Evolutionary conservation across 495 filamentous ascomycete genomes (phyloP).

Genomic region (Chlorociboria aeruginascens): DNA sequence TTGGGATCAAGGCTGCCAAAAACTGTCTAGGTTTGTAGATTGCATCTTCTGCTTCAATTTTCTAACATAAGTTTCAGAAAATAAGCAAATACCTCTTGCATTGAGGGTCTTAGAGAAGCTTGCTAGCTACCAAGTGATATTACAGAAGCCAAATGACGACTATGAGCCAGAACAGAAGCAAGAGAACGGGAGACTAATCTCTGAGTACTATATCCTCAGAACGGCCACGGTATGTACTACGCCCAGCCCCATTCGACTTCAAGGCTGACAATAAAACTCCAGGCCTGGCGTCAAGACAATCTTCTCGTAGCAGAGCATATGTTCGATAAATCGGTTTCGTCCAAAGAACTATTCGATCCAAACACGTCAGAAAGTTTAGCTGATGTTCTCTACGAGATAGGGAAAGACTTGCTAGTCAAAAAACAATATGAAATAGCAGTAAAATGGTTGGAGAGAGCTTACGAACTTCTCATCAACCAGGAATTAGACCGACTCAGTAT

Average conservation of each 20-base stretch:
- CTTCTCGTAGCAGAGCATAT: conserved; percentile 69
- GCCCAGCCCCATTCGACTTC: background rate
- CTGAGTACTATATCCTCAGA: conserved; percentile 61
- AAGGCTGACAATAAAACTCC: background rate
- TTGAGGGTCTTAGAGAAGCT: conserved; percentile 49
- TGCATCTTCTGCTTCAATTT: background rate
- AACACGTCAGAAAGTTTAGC: conserved; percentile 49
- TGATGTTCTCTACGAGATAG: conserved; percentile 63
- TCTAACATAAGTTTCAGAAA: conserved; percentile 16
- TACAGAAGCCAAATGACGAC: conserved; percentile 32
- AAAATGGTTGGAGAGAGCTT: conserved; percentile 66
- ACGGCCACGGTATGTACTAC: conserved; percentile 47
- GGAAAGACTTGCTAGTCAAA: conserved; percentile 41
- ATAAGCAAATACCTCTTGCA: conserved; percentile 39
- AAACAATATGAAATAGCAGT: conserved; percentile 41
- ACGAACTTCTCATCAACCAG: conserved; percentile 43
- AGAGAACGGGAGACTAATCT: conserved; percentile 28
- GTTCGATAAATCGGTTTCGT: conserved; percentile 44
- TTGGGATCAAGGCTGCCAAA: conserved; percentile 53
- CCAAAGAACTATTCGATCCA: conserved; percentile 31
- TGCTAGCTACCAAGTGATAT: conserved; percentile 45
- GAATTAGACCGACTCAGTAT: conserved; percentile 43
- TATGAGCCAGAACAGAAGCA: conserved; percentile 15
- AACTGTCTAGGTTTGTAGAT: conserved; percentile 47
- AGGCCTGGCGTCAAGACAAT: conserved; percentile 63